Evolutionary conservation across 179 eudicot species (phyloP), one percentile per base, ranked within the genome.

Genomic region (Monotropa hypopitys): DNA sequence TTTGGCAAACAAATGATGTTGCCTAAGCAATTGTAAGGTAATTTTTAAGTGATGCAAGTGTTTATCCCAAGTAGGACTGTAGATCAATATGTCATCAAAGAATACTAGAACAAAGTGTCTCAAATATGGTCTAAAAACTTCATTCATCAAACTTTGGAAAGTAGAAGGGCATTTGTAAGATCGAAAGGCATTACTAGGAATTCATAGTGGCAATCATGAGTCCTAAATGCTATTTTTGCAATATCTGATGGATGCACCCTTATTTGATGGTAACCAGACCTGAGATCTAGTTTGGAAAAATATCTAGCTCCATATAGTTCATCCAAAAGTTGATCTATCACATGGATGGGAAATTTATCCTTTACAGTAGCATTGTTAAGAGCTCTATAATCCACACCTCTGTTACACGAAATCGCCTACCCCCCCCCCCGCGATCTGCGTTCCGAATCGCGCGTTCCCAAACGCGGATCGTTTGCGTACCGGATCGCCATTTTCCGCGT

Each of bases 201-300:
- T 7, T 66, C 70, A 18, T 66, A 66, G 5, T 66, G 79, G 2
- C 73, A 62, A 6, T 46, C 6, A 6, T 76, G 79, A 4, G 79
- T 76, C 1, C 23, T 7, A 26, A 33, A 76, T 0, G 79, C 33
- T 2, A 47, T 76, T 12, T 76, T 63, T 0, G 1, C 7, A 3
- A 76, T 70, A 3, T 65, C 9, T 21, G 1, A 1, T 13, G 61
- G 3, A 15, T 59, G 5, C 0, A 74, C 38, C 4, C 67, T 9
- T 4, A 57, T 21, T 21, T 74, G 35, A 11, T 54, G 51, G 21
- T 74, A 74, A 0, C 51, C 77, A 35, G 2, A 8, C 11, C 69
- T 35, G 7, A 54, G 4, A 15, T 74, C 68, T 3, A 74, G 21
- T 6, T 56, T 74, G 0, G 77, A 35, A 32, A 49, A 74, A 50